Percentiles rank a stretch among this genome's conserved stretches.
These are phyloP conservation scores for Penicillium sp. DNA, from an alignment of 2,329 filamentous ascomycete species.

Conservation along the genomic window DNA sequence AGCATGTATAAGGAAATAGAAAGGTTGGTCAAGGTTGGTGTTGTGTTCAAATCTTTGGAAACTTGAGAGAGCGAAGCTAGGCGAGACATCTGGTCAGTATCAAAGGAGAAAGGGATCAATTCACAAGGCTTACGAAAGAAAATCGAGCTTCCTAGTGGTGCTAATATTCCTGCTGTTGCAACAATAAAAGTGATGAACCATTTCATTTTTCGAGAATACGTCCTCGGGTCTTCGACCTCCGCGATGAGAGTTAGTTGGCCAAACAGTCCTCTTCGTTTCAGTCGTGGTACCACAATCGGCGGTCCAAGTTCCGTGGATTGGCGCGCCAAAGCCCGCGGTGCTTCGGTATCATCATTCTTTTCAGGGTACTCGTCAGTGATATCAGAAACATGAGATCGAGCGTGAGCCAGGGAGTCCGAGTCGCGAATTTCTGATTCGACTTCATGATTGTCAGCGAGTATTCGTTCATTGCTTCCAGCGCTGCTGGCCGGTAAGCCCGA, in stretches of 20 bases:
- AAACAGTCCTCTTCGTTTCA: constrained; percentile 69
- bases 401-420: constrained; percentile 4
- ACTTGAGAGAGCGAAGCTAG: constrained; percentile 69
- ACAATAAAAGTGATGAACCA: constrained; percentile 81
- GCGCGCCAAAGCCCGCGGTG: constrained; percentile 12
- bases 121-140: constrained; percentile 66
- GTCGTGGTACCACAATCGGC: constrained; percentile 51
- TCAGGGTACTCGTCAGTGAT: constrained; percentile 13
- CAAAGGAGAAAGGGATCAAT: neutral
- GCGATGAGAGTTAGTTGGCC: constrained; percentile 70
- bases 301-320: constrained; percentile 29
- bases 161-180: constrained; percentile 72
- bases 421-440: neutral
- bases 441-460: neutral
- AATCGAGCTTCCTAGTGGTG: constrained; percentile 81
- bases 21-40: constrained; percentile 69
- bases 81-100: neutral
- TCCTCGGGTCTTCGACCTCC: constrained; percentile 73
- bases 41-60: constrained; percentile 60
- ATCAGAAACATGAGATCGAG: constrained; percentile 17
- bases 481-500: neutral
- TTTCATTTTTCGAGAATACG: constrained; percentile 73
- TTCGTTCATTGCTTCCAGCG: neutral
- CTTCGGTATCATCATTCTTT: constrained; percentile 18
- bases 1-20: constrained; percentile 81